These are phyloP conservation scores for Cornus suecica DNA, from an alignment of 148 eudicot genomes.

Conservation along the genomic window DNA sequence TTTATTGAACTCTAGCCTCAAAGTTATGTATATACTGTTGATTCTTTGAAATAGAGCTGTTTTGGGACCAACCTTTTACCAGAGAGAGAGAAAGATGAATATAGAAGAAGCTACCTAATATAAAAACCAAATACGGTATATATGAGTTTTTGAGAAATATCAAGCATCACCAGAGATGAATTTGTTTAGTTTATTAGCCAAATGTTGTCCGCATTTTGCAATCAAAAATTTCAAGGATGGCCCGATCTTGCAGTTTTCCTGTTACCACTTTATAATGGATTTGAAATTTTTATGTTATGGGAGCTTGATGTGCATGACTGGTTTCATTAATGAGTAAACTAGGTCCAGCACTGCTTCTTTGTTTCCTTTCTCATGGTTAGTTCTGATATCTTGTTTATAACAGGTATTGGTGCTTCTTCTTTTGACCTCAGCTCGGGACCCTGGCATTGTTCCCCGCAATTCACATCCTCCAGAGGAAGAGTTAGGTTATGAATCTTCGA, in stretches of 20 bases:
- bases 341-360: neutral
- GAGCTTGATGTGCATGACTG: neutral
- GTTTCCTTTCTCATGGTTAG: constrained; percentile 5
- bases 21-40: neutral
- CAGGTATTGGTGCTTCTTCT: constrained; percentile 60
- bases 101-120: neutral
- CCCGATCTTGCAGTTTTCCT: neutral
- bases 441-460: constrained; percentile 67
- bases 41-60: neutral
- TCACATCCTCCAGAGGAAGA: constrained; percentile 64
- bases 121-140: too few relatives aligned
- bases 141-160: neutral
- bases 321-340: neutral
- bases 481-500: constrained; percentile 33
- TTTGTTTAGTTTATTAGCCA: neutral
- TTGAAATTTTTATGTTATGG: neutral
- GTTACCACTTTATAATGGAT: neutral
- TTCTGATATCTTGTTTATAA: constrained; percentile 7
- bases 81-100: neutral
- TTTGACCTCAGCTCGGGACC: constrained; percentile 57
- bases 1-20: neutral
- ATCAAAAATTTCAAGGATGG: neutral
- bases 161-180: neutral
- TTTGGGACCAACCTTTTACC: neutral
- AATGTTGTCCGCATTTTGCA: neutral